phyloP scores from a whole-genome alignment of 2,329 filamentous ascomycete species.

The Fusarium pseudonygamai region DNA sequence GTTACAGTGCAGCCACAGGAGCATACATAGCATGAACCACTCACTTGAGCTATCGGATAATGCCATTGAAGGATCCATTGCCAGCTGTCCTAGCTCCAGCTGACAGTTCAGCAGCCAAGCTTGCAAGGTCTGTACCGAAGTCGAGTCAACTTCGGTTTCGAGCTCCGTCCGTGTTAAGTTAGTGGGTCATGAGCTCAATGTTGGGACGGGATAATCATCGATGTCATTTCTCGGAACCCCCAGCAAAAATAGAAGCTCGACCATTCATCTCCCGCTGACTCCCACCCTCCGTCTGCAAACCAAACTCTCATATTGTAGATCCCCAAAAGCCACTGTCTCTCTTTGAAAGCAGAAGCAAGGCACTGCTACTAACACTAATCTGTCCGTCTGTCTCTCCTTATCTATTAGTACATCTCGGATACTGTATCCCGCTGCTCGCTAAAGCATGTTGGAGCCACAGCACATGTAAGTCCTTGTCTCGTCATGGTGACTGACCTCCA shows the following conservation, averaged over 20 bases:
- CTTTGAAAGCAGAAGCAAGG: not conserved
- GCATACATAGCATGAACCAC: not conserved
- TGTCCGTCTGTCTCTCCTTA: not conserved
- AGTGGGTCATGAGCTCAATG: constrained; percentile 31
- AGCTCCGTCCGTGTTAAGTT: not conserved
- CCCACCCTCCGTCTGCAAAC: not conserved
- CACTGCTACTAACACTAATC: not conserved
- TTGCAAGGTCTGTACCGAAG: not conserved
- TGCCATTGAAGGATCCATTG: not conserved
- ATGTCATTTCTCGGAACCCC: constrained; percentile 38
- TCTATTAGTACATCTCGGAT: constrained; percentile 12
- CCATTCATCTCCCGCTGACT: constrained; percentile 21
- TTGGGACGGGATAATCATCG: constrained; percentile 36
- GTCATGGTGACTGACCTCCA: constrained; percentile 34
- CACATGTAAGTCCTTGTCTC: constrained; percentile 48
- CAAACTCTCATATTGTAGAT: constrained; percentile 27
- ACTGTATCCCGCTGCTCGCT: constrained; percentile 12
- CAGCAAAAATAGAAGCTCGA: constrained; percentile 24
- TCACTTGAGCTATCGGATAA: not conserved
- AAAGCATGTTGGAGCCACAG: constrained; percentile 45
- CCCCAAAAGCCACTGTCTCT: constrained; percentile 6
- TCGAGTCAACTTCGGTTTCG: not conserved
- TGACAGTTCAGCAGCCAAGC: constrained; percentile 1
- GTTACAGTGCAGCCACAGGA: constrained; percentile 2
- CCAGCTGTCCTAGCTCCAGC: constrained; percentile 1